Base-by-base conservation (phyloP, 2,329 filamentous ascomycete genomes). In the Colletotrichum shisoi region DNA sequence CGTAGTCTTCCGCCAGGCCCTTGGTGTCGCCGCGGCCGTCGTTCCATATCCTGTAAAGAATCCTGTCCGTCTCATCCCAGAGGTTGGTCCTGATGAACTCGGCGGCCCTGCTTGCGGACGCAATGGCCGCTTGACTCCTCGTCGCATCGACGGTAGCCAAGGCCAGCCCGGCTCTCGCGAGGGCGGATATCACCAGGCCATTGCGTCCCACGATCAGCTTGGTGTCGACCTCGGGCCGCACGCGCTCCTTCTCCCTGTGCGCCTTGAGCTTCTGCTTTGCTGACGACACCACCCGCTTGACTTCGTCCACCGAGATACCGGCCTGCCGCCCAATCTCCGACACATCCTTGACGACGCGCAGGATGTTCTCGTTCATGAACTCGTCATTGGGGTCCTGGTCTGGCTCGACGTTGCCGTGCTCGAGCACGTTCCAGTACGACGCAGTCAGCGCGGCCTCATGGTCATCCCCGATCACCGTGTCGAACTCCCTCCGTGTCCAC, bases 1-100 rank as follows among this genome's bases (percentile, higher is more conserved):
- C 93, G 75, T 98, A 98, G 79, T 99, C 95, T 72, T 98, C 95
- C 1, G 94, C 92, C 77, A 98, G 96, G 0, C 87, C 94, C 0
- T 87, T 89, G 19, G 87, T 83, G 34, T 89, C 88, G 9, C 87
- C 83, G 2, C 83, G 81, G 70, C 87, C 84, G 68, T 89, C 86
- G 37, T 88, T 87, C 78, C 90, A 96, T 48, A 94, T 87, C 57
- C 94, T 86, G 74, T 89, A 91, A 17, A 98, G 80, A 3, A 85
- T 84, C 53, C 86, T 85, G 0, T 82, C 83, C 0, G 81, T 71
- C 9, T 82, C 75, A 70, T 94, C 87, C 83, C 92, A 97, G 1
- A 98, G 83, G 27, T 91, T 85, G 12, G 84, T 79, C 72, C 85
- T 87, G 72, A 98, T 89, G 75, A 95, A 97, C 1, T 77, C 74